Evolutionary conservation across 208 protist species (phyloP), one percentile per base, ranked within the genome.

Genomic region (Perkinsela sp.): DNA sequence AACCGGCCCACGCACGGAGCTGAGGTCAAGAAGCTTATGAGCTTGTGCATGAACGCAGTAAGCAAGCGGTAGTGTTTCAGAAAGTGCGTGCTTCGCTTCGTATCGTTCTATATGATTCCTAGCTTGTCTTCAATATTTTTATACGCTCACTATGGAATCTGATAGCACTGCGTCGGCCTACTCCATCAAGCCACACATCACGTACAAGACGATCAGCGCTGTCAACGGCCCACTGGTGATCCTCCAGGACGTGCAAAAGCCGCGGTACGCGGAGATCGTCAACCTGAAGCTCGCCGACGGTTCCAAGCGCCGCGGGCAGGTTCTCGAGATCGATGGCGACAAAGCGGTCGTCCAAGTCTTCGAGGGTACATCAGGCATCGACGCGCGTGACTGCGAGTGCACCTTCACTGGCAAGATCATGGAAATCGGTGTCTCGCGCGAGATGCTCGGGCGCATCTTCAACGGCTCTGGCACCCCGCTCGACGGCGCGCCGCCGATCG

Each of bases 181-280:
- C 77, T 70, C 73, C 0, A 77, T 93, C 29, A 86, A 91, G 74
- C 85, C 88, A 67, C 83, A 82, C 71, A 75, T 92, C 75, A 94
- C 97, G 76, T 99, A 99, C 83, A 88, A 86, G 67, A 99, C 97
- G 13, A 96, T 99, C 48, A 79, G 83, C 66, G 93, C 85, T 66
- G 97, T 99, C 32, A 98, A 98, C 79, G 97, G 97, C 29, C 97
- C 97, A 1, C 90, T 99, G 1, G 96, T 99, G 31, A 97, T 99
- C 83, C 83, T 99, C 1, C 95, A 99, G 68, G 94, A 99, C 73
- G 95, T 99, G 68, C 84, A 96, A 76, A 85, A 92, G 70, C 96
- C 97, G 28, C 97, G 90, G 40, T 99, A 93, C 82, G 87, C 94
- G 66, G 97, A 99, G 81, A 99, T 99, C 78, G 97, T 99, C n/a